These are phyloP conservation scores for Samsoniella hepiali DNA, from an alignment of 2,329 filamentous ascomycete genomes.

Conservation along the genomic window DNA sequence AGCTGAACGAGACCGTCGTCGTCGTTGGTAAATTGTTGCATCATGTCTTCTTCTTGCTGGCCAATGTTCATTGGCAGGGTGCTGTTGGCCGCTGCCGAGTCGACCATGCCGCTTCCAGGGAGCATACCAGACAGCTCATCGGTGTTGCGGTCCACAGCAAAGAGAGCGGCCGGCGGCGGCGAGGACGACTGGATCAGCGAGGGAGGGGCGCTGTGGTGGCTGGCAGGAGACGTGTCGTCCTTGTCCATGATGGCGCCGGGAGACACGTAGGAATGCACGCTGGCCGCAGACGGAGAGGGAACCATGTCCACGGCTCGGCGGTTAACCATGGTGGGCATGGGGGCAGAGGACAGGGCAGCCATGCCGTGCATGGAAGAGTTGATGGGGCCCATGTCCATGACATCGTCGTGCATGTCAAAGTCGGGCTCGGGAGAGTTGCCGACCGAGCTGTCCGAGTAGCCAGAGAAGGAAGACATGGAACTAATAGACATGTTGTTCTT, in stretches of 20 bases:
- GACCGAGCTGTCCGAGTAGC: slow-evolving; percentile 55
- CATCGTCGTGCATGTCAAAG: slow-evolving; percentile 46
- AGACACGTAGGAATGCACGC: slow-evolving; percentile 44
- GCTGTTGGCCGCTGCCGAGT: slow-evolving; percentile 33
- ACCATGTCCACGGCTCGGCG: slow-evolving; percentile 27
- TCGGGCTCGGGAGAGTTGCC: slow-evolving; percentile 51
- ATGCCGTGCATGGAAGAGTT: slow-evolving; percentile 27
- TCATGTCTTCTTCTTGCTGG: slow-evolving; percentile 37
- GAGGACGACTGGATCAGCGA: slow-evolving; percentile 61
- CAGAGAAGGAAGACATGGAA: slow-evolving; percentile 53
- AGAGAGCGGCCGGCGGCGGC: slow-evolving; percentile 51
- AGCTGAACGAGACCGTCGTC: slow-evolving; percentile 42
- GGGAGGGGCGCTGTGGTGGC: slow-evolving; percentile 56
- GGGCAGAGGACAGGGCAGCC: slow-evolving; percentile 45
- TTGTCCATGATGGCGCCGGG: slow-evolving; percentile 43
- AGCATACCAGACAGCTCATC: slow-evolving; percentile 33
- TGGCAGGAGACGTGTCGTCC: slow-evolving; percentile 46
- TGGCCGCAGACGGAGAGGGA: slow-evolving; percentile 40
- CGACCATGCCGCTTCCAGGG: slow-evolving; percentile 32
- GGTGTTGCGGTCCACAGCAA: slow-evolving; percentile 42
- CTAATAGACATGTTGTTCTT: slow-evolving; percentile 52
- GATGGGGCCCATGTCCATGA: slow-evolving; percentile 42
- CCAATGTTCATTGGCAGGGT: slow-evolving; percentile 34
- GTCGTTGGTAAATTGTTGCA: slow-evolving; percentile 27
- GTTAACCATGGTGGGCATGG: slow-evolving; percentile 35